Evolutionary conservation across 192 early-diverging fungal genomes (phyloP).

Genomic region (Coemansia sp.): DNA sequence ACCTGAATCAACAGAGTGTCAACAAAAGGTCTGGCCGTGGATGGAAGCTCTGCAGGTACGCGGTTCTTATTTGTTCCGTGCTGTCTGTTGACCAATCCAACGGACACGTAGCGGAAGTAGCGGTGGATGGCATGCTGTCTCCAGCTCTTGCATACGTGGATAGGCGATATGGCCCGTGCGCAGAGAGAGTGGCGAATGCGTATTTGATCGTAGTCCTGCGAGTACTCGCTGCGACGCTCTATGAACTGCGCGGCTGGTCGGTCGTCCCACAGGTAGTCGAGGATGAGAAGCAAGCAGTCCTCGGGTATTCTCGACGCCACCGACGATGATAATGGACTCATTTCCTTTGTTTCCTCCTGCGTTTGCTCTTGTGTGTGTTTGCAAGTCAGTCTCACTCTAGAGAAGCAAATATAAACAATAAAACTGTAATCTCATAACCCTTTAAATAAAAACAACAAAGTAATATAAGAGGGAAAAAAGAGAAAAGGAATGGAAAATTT

Average conservation of each 20-base stretch:
- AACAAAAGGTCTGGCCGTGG: not conserved
- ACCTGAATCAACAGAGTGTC: constrained; percentile 15
- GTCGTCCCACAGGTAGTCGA: constrained; percentile 37
- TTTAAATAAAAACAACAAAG: too few relatives aligned
- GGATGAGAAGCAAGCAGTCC: constrained; percentile 31
- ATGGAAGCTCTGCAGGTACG: not conserved
- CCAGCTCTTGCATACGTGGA: constrained; percentile 43
- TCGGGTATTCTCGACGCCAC: constrained; percentile 18
- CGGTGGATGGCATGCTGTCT: constrained; percentile 10
- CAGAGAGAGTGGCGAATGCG: constrained; percentile 22
- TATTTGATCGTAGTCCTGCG: constrained; percentile 42
- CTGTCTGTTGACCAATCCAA: constrained; percentile 6
- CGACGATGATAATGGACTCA: not conserved
- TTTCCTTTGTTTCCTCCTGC: not conserved
- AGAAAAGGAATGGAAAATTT: too few relatives aligned
- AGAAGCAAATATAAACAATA: too few relatives aligned
- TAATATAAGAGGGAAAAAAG: too few relatives aligned
- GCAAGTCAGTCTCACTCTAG: too few relatives aligned
- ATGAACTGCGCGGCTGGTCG: constrained; percentile 13
- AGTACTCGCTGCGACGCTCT: constrained; percentile 20
- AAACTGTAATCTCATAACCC: too few relatives aligned
- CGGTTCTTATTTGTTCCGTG: not conserved
- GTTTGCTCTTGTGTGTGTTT: not conserved
- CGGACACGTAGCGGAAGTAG: constrained; percentile 24
- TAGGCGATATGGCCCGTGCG: constrained; percentile 19